Percentiles rank a stretch among this genome's conserved stretches.
phyloP scores from a whole-genome alignment of 2,329 filamentous ascomycete genomes.

The Arthrobotrys conoides region DNA sequence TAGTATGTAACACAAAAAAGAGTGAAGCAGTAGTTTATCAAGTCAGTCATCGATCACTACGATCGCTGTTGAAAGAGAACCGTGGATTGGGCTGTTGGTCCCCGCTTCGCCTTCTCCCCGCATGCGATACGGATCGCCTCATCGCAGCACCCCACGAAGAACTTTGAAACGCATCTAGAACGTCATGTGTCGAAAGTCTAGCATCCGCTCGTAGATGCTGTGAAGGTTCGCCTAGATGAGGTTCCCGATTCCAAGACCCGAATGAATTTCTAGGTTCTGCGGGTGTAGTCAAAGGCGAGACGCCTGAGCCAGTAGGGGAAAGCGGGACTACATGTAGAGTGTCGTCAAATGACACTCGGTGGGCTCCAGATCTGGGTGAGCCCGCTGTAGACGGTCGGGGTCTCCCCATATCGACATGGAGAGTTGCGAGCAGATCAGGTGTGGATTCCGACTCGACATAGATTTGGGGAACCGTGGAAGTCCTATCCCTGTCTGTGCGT shows the following conservation, averaged over 20 bases:
- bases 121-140: conserved; percentile 58
- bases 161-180: conserved; percentile 62
- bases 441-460: conserved; percentile 60
- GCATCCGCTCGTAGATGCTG: conserved; percentile 53
- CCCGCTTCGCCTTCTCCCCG: conserved; percentile 38
- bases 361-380: conserved; percentile 33
- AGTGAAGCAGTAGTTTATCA: conserved; percentile 20
- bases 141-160: conserved; percentile 61
- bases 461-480: conserved; percentile 54
- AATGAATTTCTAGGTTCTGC: conserved; percentile 28
- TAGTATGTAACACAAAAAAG: conserved; percentile 28
- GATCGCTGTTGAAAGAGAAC: conserved; percentile 56
- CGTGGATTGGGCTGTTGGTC: conserved; percentile 49
- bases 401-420: background rate
- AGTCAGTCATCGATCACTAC: conserved; percentile 44
- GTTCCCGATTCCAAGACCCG: conserved; percentile 48
- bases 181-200: conserved; percentile 62
- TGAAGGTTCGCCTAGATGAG: conserved; percentile 30
- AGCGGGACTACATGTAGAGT: conserved; percentile 43
- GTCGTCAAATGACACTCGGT: conserved; percentile 50
- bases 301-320: conserved; percentile 57
- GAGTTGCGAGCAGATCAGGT: conserved; percentile 39
- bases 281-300: conserved; percentile 62
- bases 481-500: conserved; percentile 53
- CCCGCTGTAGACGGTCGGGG: conserved; percentile 37